Percentiles rank a stretch among this genome's conserved stretches.
These are phyloP conservation scores for Neurospora sp. DNA, from an alignment of 2,329 filamentous ascomycete species.

Conservation along the genomic window DNA sequence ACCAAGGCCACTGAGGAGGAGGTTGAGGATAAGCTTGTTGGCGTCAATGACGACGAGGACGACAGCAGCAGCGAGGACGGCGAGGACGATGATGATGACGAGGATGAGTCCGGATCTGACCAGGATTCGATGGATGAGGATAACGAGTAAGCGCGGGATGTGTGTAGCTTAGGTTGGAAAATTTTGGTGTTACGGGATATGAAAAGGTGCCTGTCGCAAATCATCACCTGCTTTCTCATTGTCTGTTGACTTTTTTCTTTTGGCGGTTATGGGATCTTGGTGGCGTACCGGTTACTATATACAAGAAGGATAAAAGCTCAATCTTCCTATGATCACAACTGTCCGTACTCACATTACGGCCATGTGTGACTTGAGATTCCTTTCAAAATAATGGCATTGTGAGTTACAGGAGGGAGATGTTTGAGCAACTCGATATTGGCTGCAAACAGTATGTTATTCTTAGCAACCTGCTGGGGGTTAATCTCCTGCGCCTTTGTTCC, in stretches of 20 bases:
- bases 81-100: slow-evolving; percentile 40
- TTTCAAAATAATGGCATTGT: not conserved
- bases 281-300: not conserved
- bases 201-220: not conserved
- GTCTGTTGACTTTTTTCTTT: not conserved
- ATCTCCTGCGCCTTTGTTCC: not conserved
- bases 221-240: not conserved
- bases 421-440: not conserved
- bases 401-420: not conserved
- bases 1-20: slow-evolving; percentile 49
- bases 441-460: not conserved
- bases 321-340: not conserved
- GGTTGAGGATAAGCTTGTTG: slow-evolving; percentile 68
- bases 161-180: not conserved
- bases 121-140: slow-evolving; percentile 27
- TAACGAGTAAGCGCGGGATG: slow-evolving; percentile 22
- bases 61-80: slow-evolving; percentile 57
- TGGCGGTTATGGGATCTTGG: not conserved
- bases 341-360: not conserved
- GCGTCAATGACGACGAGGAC: slow-evolving; percentile 56
- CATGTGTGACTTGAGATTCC: not conserved
- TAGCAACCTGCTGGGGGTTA: not conserved
- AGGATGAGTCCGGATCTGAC: slow-evolving; percentile 31
- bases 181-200: not conserved
- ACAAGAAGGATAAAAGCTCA: not conserved